Evolutionary conservation across 148 eudicot genomes (phyloP).

Genomic region (Simmondsia chinensis): DNA sequence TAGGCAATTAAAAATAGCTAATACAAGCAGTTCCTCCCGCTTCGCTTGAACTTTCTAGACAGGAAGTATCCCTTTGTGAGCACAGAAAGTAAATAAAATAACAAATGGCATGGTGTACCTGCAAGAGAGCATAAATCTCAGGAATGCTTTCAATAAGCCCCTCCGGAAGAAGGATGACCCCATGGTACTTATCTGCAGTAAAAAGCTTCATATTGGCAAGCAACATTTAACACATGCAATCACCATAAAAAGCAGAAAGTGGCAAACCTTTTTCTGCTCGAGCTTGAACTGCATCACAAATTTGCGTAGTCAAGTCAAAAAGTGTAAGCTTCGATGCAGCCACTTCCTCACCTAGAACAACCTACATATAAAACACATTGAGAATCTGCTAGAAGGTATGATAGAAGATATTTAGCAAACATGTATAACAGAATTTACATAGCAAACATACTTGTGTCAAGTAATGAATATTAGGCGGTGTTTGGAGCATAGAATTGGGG

Average conservation of each 20-base stretch:
- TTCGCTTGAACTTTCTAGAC: too few species aligned
- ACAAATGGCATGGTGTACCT: too few species aligned
- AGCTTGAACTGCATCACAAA: constrained; percentile 98
- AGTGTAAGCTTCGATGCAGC: constrained; percentile 90
- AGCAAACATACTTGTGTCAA: too few species aligned
- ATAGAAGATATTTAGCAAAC: neutral
- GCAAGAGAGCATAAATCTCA: constrained; percentile 87
- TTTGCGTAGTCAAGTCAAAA: constrained; percentile 83
- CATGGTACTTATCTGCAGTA: constrained; percentile 74
- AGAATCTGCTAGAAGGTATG: neutral
- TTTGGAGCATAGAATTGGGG: too few species aligned
- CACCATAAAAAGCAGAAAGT: neutral
- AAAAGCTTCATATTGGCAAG: constrained; percentile 10
- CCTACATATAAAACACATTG: constrained; percentile 31
- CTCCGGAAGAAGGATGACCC: constrained; percentile 91
- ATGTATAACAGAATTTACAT: too few species aligned
- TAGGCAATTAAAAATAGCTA: neutral
- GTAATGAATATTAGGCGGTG: too few species aligned
- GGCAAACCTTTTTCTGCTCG: constrained; percentile 69
- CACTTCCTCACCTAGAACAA: constrained; percentile 94
- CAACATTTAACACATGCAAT: neutral
- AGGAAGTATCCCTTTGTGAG: too few species aligned
- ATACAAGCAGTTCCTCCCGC: too few species aligned
- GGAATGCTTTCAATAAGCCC: constrained; percentile 99
- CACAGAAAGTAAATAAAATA: too few species aligned